Evolutionary conservation across 1,139 yeast species (phyloP).

Genomic region (Suhomyces wounanorum): DNA sequence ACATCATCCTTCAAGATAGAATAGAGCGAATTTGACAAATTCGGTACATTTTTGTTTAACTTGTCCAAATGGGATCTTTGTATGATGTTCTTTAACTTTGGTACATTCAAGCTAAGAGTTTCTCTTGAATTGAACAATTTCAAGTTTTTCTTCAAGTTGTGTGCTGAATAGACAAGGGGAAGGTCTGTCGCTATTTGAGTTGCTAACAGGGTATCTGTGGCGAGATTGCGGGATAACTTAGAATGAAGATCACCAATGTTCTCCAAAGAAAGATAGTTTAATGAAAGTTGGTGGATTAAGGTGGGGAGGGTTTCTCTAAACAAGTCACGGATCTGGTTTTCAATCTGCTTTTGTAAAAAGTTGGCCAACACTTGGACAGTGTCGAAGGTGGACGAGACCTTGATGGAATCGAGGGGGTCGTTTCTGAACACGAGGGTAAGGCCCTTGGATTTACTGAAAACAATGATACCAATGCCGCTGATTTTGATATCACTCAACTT

Average conservation of each 20-base stretch:
- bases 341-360: conserved; percentile 80
- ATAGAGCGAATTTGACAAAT: conserved; percentile 40
- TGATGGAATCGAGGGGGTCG: conserved; percentile 82
- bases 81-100: conserved; percentile 56
- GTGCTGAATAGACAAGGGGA: conserved; percentile 25
- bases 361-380: conserved; percentile 80
- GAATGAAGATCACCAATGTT: conserved; percentile 35
- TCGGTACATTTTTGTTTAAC: conserved; percentile 41
- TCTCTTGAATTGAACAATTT: conserved; percentile 77
- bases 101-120: conserved; percentile 68
- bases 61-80: conserved; percentile 54
- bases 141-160: conserved; percentile 66
- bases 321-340: conserved; percentile 73
- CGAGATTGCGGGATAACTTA: conserved; percentile 26
- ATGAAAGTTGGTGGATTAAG: conserved; percentile 72
- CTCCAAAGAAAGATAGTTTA: conserved; percentile 63
- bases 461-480: conserved; percentile 82
- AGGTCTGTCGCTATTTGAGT: conserved; percentile 12
- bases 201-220: conserved; percentile 5
- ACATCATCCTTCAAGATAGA: conserved; percentile 24
- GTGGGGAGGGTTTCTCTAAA: conserved; percentile 86
- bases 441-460: conserved; percentile 79
- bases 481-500: conserved; percentile 72
- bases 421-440: conserved; percentile 83
- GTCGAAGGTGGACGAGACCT: conserved; percentile 83